Percentiles rank a stretch among this genome's conserved stretches.
Conservation (phyloP, 495 filamentous ascomycete species). For the Aspergillus ellipticus region DNA sequence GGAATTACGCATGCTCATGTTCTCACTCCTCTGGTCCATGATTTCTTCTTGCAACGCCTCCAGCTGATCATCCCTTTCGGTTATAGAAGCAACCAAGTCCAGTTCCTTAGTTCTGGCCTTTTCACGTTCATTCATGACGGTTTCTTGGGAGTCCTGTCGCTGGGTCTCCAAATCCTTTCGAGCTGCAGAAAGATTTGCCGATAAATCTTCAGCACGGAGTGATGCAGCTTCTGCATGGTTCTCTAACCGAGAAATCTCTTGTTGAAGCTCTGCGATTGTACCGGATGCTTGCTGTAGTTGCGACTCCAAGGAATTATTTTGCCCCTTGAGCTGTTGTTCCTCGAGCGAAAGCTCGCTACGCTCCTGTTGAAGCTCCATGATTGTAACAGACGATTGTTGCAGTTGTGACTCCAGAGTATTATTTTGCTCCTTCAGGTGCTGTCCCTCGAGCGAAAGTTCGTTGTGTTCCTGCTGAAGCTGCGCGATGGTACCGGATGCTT, state of each 20-base stretch:
- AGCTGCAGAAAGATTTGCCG: conserved; percentile 20
- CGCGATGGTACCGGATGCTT: conserved; percentile 17
- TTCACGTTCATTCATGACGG: conserved; percentile 24
- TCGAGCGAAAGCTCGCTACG: neutral
- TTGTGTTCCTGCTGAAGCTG: no score
- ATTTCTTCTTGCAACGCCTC: conserved; percentile 34
- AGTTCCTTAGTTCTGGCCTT: conserved; percentile 36
- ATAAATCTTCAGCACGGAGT: conserved; percentile 25
- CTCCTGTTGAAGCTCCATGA: conserved; percentile 16
- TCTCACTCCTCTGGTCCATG: conserved; percentile 17
- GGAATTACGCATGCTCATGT: conserved; percentile 11
- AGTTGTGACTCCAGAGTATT: neutral
- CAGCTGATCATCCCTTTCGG: conserved; percentile 43
- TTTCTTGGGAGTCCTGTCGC: conserved; percentile 19
- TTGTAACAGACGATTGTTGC: neutral
- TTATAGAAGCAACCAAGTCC: conserved; percentile 41
- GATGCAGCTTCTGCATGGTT: conserved; percentile 25
- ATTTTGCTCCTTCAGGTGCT: neutral
- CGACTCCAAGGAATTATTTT: neutral
- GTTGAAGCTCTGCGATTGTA: conserved; percentile 19
- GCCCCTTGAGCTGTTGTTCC: neutral
- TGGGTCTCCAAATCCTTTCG: conserved; percentile 29
- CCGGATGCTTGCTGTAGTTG: neutral
- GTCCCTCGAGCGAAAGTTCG: neutral
- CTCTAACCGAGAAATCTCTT: conserved; percentile 29